Conservation (phyloP, 176 grass and related monocot genomes). For the Juncus inflexus region DNA sequence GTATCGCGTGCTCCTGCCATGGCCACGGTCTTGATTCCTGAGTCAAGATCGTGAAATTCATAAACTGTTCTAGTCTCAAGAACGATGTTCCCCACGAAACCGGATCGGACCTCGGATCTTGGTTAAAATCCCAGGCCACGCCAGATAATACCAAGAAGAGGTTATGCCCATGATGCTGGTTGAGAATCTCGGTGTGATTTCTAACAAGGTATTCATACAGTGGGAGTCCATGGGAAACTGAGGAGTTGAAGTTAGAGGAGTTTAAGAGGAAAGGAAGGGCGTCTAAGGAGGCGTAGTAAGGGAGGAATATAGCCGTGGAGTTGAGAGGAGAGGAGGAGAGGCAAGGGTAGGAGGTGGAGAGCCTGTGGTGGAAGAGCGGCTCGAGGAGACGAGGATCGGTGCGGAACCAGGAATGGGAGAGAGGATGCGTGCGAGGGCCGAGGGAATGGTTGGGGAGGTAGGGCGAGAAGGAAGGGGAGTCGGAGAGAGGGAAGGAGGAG, state of each 20-base stretch:
- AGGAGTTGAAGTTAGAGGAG: constrained; percentile 31
- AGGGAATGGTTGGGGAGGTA: constrained; percentile 65
- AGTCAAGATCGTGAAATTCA: constrained; percentile 63
- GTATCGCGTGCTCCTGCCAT: constrained; percentile 88
- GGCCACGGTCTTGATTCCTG: constrained; percentile 59
- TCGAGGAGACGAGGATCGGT: constrained; percentile 58
- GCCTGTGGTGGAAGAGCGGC: constrained; percentile 63
- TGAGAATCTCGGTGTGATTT: constrained; percentile 35
- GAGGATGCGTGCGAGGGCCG: constrained; percentile 44
- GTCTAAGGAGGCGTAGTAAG: constrained; percentile 75
- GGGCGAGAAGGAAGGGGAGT: constrained; percentile 35
- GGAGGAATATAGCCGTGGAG: constrained; percentile 68
- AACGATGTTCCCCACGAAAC: constrained; percentile 65
- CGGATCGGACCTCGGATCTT: constrained; percentile 22
- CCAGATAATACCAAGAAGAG: constrained; percentile 65
- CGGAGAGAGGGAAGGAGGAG: constrained; percentile 46
- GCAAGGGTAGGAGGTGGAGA: constrained; percentile 27
- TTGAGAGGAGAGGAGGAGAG: constrained; percentile 4
- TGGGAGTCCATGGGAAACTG: constrained; percentile 34
- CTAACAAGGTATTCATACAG: constrained; percentile 41
- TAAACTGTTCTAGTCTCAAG: constrained; percentile 46
- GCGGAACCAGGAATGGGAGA: constrained; percentile 60
- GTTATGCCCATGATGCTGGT: constrained; percentile 50
- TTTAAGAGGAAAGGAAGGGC: constrained; percentile 61
- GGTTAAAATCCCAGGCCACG: constrained; percentile 70